Evolutionary conservation across 78 protist genomes (phyloP).

Genomic region (Dictyostelium brefeldianum): DNA sequence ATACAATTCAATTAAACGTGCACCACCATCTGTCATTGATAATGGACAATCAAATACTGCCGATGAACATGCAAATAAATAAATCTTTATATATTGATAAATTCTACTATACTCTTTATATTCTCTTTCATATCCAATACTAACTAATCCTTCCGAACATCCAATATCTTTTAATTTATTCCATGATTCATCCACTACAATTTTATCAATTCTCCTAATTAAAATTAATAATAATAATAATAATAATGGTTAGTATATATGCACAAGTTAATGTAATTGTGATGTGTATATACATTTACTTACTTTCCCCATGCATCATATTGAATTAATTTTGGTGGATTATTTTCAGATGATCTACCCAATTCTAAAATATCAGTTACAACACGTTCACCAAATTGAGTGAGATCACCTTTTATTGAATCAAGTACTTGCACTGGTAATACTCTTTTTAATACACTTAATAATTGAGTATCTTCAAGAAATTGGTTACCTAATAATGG

Average conservation of each 20-base stretch:
- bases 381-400: constrained; percentile 74
- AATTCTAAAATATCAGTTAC: constrained; percentile 57
- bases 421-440: neutral
- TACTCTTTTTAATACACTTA: constrained; percentile 28
- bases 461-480: constrained; percentile 42
- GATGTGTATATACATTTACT: neutral
- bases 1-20: constrained; percentile 72
- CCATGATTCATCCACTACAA: constrained; percentile 81
- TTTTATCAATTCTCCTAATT: constrained; percentile 70
- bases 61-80: constrained; percentile 79
- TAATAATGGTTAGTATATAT: neutral
- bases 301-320: constrained; percentile 82
- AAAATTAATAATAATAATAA: neutral
- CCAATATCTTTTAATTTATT: constrained; percentile 73
- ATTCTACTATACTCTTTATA: constrained; percentile 66
- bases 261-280: neutral
- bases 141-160: constrained; percentile 77
- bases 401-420: constrained; percentile 40
- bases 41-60: constrained; percentile 85
- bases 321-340: constrained; percentile 71
- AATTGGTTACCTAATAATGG: constrained; percentile 74
- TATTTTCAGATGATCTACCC: constrained; percentile 63
- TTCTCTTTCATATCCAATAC: constrained; percentile 78
- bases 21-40: constrained; percentile 88
- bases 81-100: constrained; percentile 80